Conservation (phyloP, 2,329 filamentous ascomycete genomes). For the Meredithiella fracta region DNA sequence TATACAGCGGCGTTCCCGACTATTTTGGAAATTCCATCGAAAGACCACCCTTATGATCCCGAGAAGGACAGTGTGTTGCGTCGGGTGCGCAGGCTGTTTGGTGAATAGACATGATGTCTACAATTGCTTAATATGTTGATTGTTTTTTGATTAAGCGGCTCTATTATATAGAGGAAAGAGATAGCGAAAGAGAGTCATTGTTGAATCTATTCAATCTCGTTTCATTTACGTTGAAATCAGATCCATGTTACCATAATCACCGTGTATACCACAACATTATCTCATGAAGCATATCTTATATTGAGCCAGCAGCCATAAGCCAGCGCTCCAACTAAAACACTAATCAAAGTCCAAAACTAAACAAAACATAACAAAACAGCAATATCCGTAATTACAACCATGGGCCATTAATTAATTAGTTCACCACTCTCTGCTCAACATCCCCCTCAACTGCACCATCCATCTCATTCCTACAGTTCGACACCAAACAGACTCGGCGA, state of each 20-base stretch:
- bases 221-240: too few species aligned
- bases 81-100: conserved; percentile 54
- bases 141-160: not conserved
- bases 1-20: conserved; percentile 95
- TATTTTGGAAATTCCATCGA: conserved; percentile 90
- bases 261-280: too few species aligned
- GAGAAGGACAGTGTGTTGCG: conserved; percentile 97
- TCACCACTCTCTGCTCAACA: not conserved
- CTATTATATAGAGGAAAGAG: not conserved
- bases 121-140: not conserved
- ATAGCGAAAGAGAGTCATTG: not conserved
- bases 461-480: conserved; percentile 23
- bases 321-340: not conserved
- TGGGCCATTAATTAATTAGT: not conserved
- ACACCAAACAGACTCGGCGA: conserved; percentile 24
- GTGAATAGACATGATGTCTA: conserved; percentile 36
- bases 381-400: not conserved
- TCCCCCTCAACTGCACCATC: not conserved
- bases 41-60: conserved; percentile 96
- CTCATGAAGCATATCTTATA: too few species aligned
- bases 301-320: not conserved
- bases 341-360: not conserved
- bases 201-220: not conserved
- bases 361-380: not conserved
- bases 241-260: too few species aligned